Conservation (phyloP, 768 basidiomycete genomes). For the Suillus paluster region DNA sequence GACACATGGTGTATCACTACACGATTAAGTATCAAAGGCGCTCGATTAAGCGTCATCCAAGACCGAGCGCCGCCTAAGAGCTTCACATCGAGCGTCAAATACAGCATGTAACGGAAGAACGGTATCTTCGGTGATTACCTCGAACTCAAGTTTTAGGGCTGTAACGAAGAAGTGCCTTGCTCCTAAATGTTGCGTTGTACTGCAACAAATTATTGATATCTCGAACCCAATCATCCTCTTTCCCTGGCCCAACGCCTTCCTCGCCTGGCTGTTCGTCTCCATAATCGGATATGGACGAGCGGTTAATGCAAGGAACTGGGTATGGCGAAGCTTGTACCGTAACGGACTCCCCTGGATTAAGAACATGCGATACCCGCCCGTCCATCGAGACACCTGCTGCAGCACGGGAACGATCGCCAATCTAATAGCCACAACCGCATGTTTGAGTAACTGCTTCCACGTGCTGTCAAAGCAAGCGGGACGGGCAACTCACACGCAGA, state of each 20-base stretch:
- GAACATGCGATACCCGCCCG: constrained; percentile 81
- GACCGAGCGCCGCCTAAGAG: neutral
- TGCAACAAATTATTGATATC: constrained; percentile 95
- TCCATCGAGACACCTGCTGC: constrained; percentile 94
- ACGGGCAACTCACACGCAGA: constrained; percentile 57
- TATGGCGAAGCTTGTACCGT: constrained; percentile 83
- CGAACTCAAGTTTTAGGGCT: constrained; percentile 45
- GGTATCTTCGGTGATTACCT: neutral
- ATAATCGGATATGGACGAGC: constrained; percentile 72
- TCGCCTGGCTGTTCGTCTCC: constrained; percentile 45
- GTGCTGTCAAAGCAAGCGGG: neutral
- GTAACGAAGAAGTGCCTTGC: constrained; percentile 82
- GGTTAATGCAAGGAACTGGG: constrained; percentile 92
- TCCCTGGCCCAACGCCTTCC: constrained; percentile 77
- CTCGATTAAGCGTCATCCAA: neutral
- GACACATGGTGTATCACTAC: constrained; percentile 18
- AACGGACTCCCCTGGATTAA: constrained; percentile 86
- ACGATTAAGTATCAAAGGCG: neutral
- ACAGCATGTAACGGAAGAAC: neutral
- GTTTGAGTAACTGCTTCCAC: constrained; percentile 9
- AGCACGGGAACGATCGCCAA: constrained; percentile 83
- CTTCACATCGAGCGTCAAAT: neutral
- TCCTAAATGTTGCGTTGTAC: constrained; percentile 93
- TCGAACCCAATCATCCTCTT: constrained; percentile 94
- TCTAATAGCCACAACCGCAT: constrained; percentile 46